Evolutionary conservation across 176 grass and related monocot genomes (phyloP).

Genomic region (Tillandsia leiboldiana): DNA sequence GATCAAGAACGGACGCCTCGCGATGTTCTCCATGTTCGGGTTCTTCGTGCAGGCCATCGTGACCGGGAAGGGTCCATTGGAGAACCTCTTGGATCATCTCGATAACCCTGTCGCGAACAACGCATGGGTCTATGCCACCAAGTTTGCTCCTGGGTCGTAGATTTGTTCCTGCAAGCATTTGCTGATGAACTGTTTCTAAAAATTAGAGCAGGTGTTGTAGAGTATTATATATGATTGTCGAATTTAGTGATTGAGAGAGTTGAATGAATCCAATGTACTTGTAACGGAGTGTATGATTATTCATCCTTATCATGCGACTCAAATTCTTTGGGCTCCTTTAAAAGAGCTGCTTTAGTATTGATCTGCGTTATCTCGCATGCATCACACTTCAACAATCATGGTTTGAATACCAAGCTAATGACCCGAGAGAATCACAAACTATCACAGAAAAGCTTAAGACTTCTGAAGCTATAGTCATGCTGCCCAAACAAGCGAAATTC

Average conservation of each 20-base stretch:
- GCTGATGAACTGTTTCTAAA: not conserved
- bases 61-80: slow-evolving; percentile 80
- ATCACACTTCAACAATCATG: no score
- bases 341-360: not conserved
- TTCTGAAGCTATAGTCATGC: no score
- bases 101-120: slow-evolving; percentile 89
- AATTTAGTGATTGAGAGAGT: not conserved
- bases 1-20: slow-evolving; percentile 89
- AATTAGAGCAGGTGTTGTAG: slow-evolving; percentile 10
- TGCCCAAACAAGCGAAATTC: no score
- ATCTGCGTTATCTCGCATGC: no score
- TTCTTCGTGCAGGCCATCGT: slow-evolving; percentile 96
- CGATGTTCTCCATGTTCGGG: slow-evolving; percentile 95
- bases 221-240: slow-evolving; percentile 12
- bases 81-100: slow-evolving; percentile 94
- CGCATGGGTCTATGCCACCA: slow-evolving; percentile 90
- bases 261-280: not conserved
- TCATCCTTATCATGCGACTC: slow-evolving; percentile 6
- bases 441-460: no score
- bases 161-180: not conserved
- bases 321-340: not conserved
- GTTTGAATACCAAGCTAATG: no score
- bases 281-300: slow-evolving; percentile 13
- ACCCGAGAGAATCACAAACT: no score
- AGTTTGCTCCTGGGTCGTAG: slow-evolving; percentile 75